Evolutionary conservation across 768 basidiomycete species (phyloP).

Genomic region (Termitomyces sp.): DNA sequence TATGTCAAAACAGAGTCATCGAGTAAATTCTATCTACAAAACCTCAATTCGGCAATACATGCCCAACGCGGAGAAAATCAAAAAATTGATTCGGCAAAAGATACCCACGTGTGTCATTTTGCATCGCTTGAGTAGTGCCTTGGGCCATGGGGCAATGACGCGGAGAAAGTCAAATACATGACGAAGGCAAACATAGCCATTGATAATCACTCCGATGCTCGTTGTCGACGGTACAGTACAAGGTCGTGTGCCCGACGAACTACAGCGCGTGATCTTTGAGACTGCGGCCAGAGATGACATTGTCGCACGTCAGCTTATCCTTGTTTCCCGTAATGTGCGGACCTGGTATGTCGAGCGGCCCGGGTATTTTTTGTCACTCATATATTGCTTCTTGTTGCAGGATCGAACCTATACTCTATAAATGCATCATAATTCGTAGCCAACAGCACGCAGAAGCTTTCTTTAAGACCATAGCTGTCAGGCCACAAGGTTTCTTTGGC

Average conservation of each 20-base stretch:
- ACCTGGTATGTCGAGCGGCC: conserved; percentile 16
- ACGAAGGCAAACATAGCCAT: not conserved
- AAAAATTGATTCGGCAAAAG: not conserved
- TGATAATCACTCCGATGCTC: conserved; percentile 1
- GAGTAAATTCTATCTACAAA: not conserved
- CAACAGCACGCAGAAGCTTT: conserved; percentile 14
- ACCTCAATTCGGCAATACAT: not conserved
- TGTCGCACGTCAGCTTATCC: conserved; percentile 16
- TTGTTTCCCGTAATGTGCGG: conserved; percentile 19
- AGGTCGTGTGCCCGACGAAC: conserved; percentile 16
- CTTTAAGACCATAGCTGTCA: conserved; percentile 12
- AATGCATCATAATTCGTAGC: conserved; percentile 19
- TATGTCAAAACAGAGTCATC: too few relatives aligned
- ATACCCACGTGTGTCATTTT: not conserved
- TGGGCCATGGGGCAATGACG: not conserved
- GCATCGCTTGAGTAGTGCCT: not conserved
- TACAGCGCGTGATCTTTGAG: conserved; percentile 22
- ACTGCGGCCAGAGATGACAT: conserved; percentile 16
- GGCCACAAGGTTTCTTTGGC: conserved; percentile 8
- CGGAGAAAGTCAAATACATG: not conserved
- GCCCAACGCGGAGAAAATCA: not conserved
- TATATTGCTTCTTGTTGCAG: conserved; percentile 2
- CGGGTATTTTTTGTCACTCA: not conserved
- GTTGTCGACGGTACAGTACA: not conserved
- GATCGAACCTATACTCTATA: conserved; percentile 23